A percentile compares a stretch with the other conserved stretches of the same genome.
phyloP scores from a whole-genome alignment of 139 green algal genomes.

The Chlorella sp. region DNA sequence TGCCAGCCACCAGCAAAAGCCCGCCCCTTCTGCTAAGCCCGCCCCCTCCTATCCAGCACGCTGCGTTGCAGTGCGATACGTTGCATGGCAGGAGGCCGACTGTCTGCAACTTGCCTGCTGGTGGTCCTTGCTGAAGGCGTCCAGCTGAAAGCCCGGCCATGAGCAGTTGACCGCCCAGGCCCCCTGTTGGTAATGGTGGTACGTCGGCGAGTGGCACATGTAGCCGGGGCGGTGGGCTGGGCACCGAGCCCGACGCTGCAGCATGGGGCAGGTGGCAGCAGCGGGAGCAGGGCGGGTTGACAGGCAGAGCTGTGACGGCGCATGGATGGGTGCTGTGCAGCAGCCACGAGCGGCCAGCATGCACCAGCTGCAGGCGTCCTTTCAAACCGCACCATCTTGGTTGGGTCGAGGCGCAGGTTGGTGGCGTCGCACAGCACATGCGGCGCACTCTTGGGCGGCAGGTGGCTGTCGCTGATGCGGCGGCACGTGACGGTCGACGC shows the following conservation, averaged over 20 bases:
- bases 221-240: slow-evolving; percentile 40
- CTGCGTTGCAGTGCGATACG: too few relatives aligned
- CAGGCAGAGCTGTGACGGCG: not conserved
- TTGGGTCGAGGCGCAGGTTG: slow-evolving; percentile 37
- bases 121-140: slow-evolving; percentile 41
- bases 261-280: not conserved
- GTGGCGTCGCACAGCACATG: slow-evolving; percentile 46
- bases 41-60: too few relatives aligned
- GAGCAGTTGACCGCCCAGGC: slow-evolving; percentile 36
- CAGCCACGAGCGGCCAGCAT: too few relatives aligned
- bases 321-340: too few relatives aligned
- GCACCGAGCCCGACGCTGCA: slow-evolving; percentile 28
- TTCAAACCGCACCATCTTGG: slow-evolving; percentile 33
- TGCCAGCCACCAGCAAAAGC: too few relatives aligned
- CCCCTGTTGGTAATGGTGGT: slow-evolving; percentile 37
- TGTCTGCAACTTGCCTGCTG: slow-evolving; percentile 5
- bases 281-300: not conserved
- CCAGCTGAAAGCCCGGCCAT: slow-evolving; percentile 27
- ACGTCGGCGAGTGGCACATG: slow-evolving; percentile 28
- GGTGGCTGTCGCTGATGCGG: slow-evolving; percentile 34
- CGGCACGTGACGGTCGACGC: not conserved
- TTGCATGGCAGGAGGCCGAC: too few relatives aligned
- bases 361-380: not conserved
- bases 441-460: slow-evolving; percentile 35
- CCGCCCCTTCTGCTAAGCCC: too few relatives aligned